These are phyloP conservation scores for Teratosphaeria zuluensis DNA, from an alignment of 2,329 filamentous ascomycete species.

Conservation along the genomic window DNA sequence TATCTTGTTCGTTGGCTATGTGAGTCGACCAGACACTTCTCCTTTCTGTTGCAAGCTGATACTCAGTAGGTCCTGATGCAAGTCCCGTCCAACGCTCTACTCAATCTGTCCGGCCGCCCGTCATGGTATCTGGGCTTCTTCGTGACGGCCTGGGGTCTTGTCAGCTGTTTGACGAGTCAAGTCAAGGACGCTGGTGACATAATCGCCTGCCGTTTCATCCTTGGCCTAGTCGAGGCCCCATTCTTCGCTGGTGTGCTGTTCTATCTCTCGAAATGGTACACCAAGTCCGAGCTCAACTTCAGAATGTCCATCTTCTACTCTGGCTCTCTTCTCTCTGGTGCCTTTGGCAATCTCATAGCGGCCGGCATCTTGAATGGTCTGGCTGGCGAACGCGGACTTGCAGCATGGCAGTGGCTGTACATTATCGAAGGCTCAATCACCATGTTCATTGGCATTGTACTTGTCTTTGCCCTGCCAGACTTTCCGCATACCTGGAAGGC, in stretches of 20 bases:
- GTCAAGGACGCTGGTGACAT: constrained; percentile 19
- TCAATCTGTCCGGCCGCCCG: constrained; percentile 53
- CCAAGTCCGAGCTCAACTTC: constrained; percentile 56
- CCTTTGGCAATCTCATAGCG: constrained; percentile 55
- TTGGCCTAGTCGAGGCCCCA: constrained; percentile 54
- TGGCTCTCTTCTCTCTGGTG: constrained; percentile 59
- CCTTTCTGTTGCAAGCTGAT: constrained; percentile 4
- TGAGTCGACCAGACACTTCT: constrained; percentile 18
- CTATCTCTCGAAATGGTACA: constrained; percentile 59
- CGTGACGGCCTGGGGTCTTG: constrained; percentile 67
- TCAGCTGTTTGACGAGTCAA: constrained; percentile 42
- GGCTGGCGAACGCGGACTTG: constrained; percentile 46
- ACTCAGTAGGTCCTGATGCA: constrained; percentile 15
- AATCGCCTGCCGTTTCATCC: constrained; percentile 42
- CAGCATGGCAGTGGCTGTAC: constrained; percentile 53
- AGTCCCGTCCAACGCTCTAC: constrained; percentile 59
- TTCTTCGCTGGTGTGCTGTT: constrained; percentile 39
- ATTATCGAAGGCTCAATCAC: constrained; percentile 62
- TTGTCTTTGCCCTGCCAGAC: constrained; percentile 21
- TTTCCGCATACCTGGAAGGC: constrained; percentile 35
- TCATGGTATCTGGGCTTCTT: constrained; percentile 61
- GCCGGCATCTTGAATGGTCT: constrained; percentile 58
- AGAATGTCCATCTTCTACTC: constrained; percentile 58
- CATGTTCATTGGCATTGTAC: constrained; percentile 34
- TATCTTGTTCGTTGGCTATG: constrained; percentile 53